phyloP scores from a whole-genome alignment of 441 rosid genomes.

The Capsella rubella region DNA sequence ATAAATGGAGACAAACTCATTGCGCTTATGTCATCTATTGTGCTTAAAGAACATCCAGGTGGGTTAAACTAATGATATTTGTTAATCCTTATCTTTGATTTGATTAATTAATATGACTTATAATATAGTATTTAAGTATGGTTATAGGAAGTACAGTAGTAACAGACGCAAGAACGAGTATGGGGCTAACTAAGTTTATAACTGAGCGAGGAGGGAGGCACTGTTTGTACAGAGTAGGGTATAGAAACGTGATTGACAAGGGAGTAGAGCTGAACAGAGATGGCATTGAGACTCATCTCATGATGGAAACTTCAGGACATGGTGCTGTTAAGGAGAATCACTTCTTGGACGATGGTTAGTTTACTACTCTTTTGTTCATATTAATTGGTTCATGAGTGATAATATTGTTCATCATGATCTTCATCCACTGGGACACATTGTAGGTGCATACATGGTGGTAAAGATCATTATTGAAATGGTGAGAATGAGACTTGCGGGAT shows the following conservation, averaged over 20 bases:
- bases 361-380: not conserved
- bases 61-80: slow-evolving; percentile 5
- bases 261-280: slow-evolving; percentile 78
- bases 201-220: slow-evolving; percentile 78
- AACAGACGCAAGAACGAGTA: slow-evolving; percentile 90
- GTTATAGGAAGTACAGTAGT: slow-evolving; percentile 71
- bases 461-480: slow-evolving; percentile 91
- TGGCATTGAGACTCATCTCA: slow-evolving; percentile 82
- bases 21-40: slow-evolving; percentile 84
- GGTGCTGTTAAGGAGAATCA: slow-evolving; percentile 93
- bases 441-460: slow-evolving; percentile 93
- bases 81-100: not conserved
- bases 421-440: slow-evolving; percentile 1
- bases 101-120: not conserved
- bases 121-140: not conserved
- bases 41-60: slow-evolving; percentile 77
- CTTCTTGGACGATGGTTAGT: slow-evolving; percentile 85
- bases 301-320: slow-evolving; percentile 99
- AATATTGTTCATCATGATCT: not conserved
- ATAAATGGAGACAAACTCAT: slow-evolving; percentile 91
- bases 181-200: slow-evolving; percentile 74
- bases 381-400: not conserved
- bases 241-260: slow-evolving; percentile 89
- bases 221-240: slow-evolving; percentile 91
- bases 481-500: slow-evolving; percentile 72